These are phyloP conservation scores for Ilyonectria destructans DNA, from an alignment of 2,329 filamentous ascomycete genomes.

Conservation along the genomic window DNA sequence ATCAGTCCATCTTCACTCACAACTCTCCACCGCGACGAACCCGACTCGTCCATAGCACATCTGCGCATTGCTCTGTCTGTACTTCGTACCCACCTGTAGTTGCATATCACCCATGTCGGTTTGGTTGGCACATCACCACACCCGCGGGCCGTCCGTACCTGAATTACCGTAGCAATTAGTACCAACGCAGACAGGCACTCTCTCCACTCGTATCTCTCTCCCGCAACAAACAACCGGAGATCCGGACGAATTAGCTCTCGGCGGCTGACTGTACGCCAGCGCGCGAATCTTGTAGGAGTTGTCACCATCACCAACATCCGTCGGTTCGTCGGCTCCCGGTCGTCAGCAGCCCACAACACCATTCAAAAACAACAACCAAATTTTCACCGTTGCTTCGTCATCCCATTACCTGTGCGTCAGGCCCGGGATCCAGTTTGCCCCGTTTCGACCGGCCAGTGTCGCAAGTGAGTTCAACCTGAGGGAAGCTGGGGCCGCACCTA, in stretches of 20 bases:
- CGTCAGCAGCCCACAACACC: background rate
- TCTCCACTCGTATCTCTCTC: background rate
- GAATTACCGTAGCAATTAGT: background rate
- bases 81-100: slow-evolving; percentile 11
- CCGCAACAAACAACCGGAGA: background rate
- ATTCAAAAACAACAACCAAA: background rate
- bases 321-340: background rate
- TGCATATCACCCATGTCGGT: background rate
- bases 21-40: slow-evolving; percentile 9
- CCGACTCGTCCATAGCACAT: background rate
- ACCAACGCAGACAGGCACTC: background rate
- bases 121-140: slow-evolving; percentile 8
- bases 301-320: background rate
- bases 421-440: slow-evolving; percentile 1
- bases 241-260: background rate
- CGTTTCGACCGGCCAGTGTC: background rate
- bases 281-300: background rate
- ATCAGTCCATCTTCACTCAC: slow-evolving; percentile 11
- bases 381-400: background rate
- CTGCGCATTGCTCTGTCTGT: background rate
- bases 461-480: slow-evolving; percentile 20
- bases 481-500: slow-evolving; percentile 19
- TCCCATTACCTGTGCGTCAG: slow-evolving; percentile 11
- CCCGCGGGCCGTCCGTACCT: background rate
- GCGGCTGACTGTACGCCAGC: background rate